Evolutionary conservation across 768 basidiomycete genomes (phyloP), one percentile per base, ranked within the genome.

Genomic region (Gautieria morchelliformis): DNA sequence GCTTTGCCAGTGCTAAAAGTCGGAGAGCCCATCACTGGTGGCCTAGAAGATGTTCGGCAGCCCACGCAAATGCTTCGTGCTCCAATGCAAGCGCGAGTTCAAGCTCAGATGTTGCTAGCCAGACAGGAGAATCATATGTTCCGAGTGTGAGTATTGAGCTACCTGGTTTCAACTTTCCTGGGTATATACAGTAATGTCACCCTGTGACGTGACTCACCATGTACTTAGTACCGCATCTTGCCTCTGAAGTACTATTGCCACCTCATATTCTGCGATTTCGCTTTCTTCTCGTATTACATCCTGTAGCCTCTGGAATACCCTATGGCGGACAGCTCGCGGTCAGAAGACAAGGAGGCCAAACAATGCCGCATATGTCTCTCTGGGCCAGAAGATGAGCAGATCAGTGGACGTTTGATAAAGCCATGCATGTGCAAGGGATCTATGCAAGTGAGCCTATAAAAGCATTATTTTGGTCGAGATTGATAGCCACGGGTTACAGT

Each of bases 111-210:
- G 19, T 53, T 45, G 15, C 57, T 57, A 40, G 77, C 81, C 14
- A 68, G 69, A 44, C 75, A 79, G 54, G 67, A 71, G 39, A 65
- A 67, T 40, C 78, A 60, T 68, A n/a, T 19, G 67, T 64, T n/a
- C 71, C 83, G 17, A 88, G 84, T 66, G 88, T 93, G 74, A 83
- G 78, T 66, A 90, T 94, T 63, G 93, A 93, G 64, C 75, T 99
- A 17, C 94, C 95, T 0, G 95, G 98, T 47, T 93, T 96, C 66
- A 87, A 93, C 64, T n/a, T n/a, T n/a, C n/a, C n/a, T n/a, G n/a
- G n/a, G n/a, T n/a, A n/a, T n/a, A n/a, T n/a, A n/a, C n/a, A n/a
- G n/a, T n/a, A n/a, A n/a, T n/a, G n/a, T n/a, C n/a, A n/a, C 3
- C 15, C 15, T 15, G 41, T 15, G 41, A 42, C 15, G n/a, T n/a